These are phyloP conservation scores for Talaromyces pinophilus DNA, from an alignment of 2,329 filamentous ascomycete genomes.

Conservation along the genomic window DNA sequence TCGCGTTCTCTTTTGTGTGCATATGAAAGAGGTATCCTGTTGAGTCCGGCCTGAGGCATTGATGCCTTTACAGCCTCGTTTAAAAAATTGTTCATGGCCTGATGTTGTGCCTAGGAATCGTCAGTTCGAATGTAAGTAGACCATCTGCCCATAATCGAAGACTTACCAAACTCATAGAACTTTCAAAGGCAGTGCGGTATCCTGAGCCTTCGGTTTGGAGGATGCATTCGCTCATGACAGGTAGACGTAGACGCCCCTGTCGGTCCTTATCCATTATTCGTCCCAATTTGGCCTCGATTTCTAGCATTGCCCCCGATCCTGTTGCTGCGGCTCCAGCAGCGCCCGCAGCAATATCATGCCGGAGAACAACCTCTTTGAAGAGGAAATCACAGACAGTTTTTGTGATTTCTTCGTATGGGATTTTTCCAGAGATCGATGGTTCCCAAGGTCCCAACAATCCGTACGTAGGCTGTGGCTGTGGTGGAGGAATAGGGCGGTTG, in stretches of 20 bases:
- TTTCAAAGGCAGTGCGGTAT: constrained; percentile 69
- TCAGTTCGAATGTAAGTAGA: constrained; percentile 24
- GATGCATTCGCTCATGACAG: constrained; percentile 70
- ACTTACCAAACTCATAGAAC: constrained; percentile 84
- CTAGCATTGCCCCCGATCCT: constrained; percentile 70
- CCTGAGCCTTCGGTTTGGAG: constrained; percentile 58
- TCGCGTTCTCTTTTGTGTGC: constrained; percentile 81
- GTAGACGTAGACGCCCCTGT: constrained; percentile 66
- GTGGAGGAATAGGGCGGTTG: constrained; percentile 29
- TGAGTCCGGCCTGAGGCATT: constrained; percentile 42
- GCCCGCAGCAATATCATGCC: constrained; percentile 61
- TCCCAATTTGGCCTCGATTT: constrained; percentile 93
- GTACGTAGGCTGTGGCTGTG: constrained; percentile 27
- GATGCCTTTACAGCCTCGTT: constrained; percentile 66
- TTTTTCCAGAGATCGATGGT: constrained; percentile 66
- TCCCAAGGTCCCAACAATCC: constrained; percentile 49
- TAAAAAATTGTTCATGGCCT: constrained; percentile 77
- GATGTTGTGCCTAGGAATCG: constrained; percentile 69
- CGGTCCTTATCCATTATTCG: constrained; percentile 73
- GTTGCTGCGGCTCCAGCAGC: constrained; percentile 58
- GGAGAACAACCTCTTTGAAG: constrained; percentile 68
- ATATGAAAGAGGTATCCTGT: constrained; percentile 62
- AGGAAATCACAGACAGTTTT: constrained; percentile 79
- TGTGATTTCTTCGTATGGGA: constrained; percentile 73
- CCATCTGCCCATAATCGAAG: background rate